Conservation (phyloP, 2,329 filamentous ascomycete species). For the Ascochyta fabae region DNA sequence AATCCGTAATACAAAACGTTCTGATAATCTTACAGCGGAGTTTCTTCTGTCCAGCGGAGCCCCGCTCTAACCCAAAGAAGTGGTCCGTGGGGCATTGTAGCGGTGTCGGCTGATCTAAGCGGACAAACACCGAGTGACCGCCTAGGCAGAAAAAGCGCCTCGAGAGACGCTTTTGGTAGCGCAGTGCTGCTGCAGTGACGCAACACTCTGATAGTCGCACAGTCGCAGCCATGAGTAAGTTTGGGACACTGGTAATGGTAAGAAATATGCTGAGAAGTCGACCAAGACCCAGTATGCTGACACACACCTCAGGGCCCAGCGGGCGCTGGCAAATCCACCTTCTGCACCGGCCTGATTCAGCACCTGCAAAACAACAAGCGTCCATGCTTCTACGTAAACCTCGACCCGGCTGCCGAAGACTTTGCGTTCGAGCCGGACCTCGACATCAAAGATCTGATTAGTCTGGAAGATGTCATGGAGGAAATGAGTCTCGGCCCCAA, state of each 20-base stretch:
- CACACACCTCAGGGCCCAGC: conserved; percentile 69
- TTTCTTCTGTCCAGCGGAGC: too few relatives aligned
- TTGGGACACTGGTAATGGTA: conserved; percentile 89
- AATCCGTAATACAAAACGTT: too few relatives aligned
- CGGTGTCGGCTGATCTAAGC: too few relatives aligned
- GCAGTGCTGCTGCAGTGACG: conserved; percentile 6
- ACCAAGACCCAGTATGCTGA: not conserved
- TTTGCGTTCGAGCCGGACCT: conserved; percentile 92
- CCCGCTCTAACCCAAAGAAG: too few relatives aligned
- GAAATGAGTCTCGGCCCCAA: conserved; percentile 90
- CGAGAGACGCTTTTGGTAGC: not conserved
- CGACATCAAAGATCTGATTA: conserved; percentile 94
- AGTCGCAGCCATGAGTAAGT: conserved; percentile 77
- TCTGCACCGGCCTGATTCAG: conserved; percentile 91
- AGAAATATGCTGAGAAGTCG: not conserved
- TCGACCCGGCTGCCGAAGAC: conserved; percentile 92
- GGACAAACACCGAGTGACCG: not conserved
- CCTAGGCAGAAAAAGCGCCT: conserved; percentile 13
- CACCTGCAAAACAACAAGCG: conserved; percentile 88
- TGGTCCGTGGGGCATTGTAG: too few relatives aligned
- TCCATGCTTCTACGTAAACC: conserved; percentile 97
- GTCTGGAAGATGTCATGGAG: conserved; percentile 94
- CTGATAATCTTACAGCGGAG: too few relatives aligned
- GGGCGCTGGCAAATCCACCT: conserved; percentile 95
- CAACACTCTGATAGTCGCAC: conserved; percentile 1